Evolutionary conservation across 768 basidiomycete species (phyloP).

Genomic region (Chalciporus pseudorubinellus): DNA sequence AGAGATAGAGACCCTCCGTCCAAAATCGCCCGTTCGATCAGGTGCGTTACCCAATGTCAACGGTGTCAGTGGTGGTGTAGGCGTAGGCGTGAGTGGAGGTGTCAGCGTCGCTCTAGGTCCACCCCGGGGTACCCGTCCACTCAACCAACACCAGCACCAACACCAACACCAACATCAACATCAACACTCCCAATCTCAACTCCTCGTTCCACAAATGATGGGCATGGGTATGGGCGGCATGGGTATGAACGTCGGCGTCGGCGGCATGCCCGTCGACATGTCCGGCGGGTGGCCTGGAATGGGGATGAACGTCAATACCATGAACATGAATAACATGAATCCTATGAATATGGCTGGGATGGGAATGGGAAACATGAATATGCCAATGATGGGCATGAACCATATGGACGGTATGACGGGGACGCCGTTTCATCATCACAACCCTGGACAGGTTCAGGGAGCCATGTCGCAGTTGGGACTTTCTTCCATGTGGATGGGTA

Average conservation of each 20-base stretch:
- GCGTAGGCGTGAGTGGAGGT: conserved; percentile 21
- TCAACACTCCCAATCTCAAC: conserved; percentile 4
- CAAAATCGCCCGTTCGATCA: conserved; percentile 73
- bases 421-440: conserved; percentile 20
- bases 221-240: conserved; percentile 39
- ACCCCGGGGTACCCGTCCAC: too few relatives aligned
- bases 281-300: conserved; percentile 33
- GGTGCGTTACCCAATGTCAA: conserved; percentile 28
- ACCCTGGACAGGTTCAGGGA: conserved; percentile 15
- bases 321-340: background rate
- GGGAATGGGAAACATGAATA: conserved; percentile 39
- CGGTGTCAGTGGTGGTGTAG: conserved; percentile 22
- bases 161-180: background rate
- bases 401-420: conserved; percentile 32
- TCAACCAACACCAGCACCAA: background rate
- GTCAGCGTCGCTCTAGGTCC: conserved; percentile 17
- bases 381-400: conserved; percentile 43
- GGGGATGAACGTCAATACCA: conserved; percentile 35
- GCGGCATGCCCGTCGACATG: conserved; percentile 34
- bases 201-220: conserved; percentile 41
- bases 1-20: conserved; percentile 82
- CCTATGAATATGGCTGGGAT: conserved; percentile 38
- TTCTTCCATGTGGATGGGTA: conserved; percentile 36
- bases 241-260: conserved; percentile 37
- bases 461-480: conserved; percentile 23